Percentiles rank a stretch among this genome's conserved stretches.
phyloP scores from a whole-genome alignment of 2,329 filamentous ascomycete genomes.

The Coniochaeta hoffmannii region DNA sequence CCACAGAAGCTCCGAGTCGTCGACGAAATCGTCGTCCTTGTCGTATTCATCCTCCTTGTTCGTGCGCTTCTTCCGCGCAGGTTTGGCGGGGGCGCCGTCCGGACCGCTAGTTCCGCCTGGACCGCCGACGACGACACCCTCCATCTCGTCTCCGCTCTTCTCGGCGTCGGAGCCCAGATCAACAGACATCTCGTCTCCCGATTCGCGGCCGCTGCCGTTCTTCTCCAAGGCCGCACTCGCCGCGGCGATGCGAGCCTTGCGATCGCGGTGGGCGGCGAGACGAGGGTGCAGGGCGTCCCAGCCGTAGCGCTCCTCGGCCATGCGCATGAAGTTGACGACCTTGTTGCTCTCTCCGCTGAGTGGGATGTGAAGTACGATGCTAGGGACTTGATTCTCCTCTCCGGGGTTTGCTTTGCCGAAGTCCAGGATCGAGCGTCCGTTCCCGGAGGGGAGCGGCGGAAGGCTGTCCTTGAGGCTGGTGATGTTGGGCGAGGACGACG shows the following conservation, averaged over 20 bases:
- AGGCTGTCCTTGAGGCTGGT: conserved; percentile 39
- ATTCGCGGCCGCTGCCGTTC: conserved; percentile 59
- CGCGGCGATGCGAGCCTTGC: conserved; percentile 79
- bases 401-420: conserved; percentile 53
- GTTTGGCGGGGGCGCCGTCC: conserved; percentile 53
- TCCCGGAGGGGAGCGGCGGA: conserved; percentile 23
- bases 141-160: conserved; percentile 78
- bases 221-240: conserved; percentile 81
- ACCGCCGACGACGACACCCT: conserved; percentile 50
- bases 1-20: conserved; percentile 93
- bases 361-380: conserved; percentile 76
- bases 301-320: conserved; percentile 90
- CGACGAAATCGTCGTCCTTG: conserved; percentile 76
- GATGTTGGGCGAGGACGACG: conserved; percentile 41
- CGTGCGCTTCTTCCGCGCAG: conserved; percentile 69
- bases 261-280: conserved; percentile 79
- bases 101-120: conserved; percentile 45
- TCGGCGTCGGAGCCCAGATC: conserved; percentile 63
- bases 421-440: conserved; percentile 51
- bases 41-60: conserved; percentile 80
- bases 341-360: conserved; percentile 78
- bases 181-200: conserved; percentile 76
- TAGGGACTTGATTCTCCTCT: conserved; percentile 56
- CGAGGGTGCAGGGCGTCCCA: conserved; percentile 91
- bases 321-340: conserved; percentile 88